phyloP scores from a whole-genome alignment of 257 asterid genomes.

The Apocynum venetum region DNA sequence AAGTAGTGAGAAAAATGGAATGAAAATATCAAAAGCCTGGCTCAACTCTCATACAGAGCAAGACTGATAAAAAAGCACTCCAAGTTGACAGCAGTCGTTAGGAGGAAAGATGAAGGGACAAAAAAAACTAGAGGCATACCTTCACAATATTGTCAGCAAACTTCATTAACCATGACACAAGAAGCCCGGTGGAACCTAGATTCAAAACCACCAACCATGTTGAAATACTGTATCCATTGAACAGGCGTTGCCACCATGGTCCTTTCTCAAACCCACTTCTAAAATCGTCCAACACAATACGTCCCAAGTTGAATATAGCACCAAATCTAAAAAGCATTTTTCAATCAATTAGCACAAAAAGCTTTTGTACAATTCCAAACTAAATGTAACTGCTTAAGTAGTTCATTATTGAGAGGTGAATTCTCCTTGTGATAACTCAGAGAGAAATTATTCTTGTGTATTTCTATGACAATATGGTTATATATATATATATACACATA shows the following conservation, averaged over 20 bases:
- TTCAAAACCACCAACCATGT: constrained; percentile 96
- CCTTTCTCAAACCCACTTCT: constrained; percentile 89
- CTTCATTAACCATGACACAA: constrained; percentile 98
- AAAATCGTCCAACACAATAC: constrained; percentile 75
- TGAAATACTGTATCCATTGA: constrained; percentile 69
- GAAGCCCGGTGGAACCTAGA: constrained; percentile 90
- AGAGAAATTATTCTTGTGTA: too few species aligned
- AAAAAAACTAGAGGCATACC: constrained; percentile 35
- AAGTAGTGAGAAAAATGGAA: background rate
- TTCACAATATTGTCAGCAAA: constrained; percentile 95
- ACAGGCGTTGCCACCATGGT: constrained; percentile 92
- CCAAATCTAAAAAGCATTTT: constrained; percentile 66
- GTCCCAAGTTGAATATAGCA: constrained; percentile 83
- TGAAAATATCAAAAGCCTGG: background rate
- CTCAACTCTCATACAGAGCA: background rate
- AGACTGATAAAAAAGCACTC: background rate
- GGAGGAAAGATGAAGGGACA: background rate
- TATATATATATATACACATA: too few species aligned
- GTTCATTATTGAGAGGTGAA: background rate
- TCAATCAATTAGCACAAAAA: constrained; percentile 17
- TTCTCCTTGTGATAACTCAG: background rate
- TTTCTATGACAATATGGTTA: too few species aligned
- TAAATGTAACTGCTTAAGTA: background rate
- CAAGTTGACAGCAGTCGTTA: background rate
- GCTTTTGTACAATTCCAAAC: background rate